Evolutionary conservation across 2,329 filamentous ascomycete species (phyloP), one percentile per base, ranked within the genome.

Genomic region (Orbilia blumenaviensis): DNA sequence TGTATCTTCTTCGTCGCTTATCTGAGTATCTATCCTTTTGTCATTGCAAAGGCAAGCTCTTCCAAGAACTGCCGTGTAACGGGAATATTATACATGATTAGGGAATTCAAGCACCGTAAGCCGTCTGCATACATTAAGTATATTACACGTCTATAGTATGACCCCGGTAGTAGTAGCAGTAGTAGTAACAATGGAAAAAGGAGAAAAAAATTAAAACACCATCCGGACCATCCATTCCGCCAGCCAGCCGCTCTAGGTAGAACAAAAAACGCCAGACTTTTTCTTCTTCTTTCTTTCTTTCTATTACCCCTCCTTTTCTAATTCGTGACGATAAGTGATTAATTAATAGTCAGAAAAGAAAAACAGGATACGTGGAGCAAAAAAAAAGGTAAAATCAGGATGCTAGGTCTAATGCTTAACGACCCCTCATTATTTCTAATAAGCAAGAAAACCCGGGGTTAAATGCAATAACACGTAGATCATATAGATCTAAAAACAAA

Each of bases 321-420:
- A n/a, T 14, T 41, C 21, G 25, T 60, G 54, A 38, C 32, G 23
- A 60, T 42, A 14, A 61, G n/a, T n/a, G n/a, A n/a, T n/a, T n/a
- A n/a, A n/a, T n/a, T n/a, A n/a, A n/a, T n/a, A n/a, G n/a, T n/a
- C n/a, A n/a, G n/a, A n/a, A n/a, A n/a, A 29, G 14, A 44, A 32
- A 61, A 41, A 42, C 42, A 1, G 63, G 58, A 67, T 67, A 67
- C 63, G 63, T 67, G 63, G 63, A 67, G 38, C 48, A 58, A 46
- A 58, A 46, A 46, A n/a, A n/a, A n/a, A n/a, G n/a, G n/a, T n/a
- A n/a, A n/a, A n/a, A n/a, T n/a, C n/a, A n/a, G 18, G 48, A 58
- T 58, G 54, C 50, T 27, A 41, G 50, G 50, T 58, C 56, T 44
- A 61, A 14, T 10, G 44, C 10, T 27, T 27, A 34, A 34, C 32